These are phyloP conservation scores for Lanzia echinophila DNA, from an alignment of 2,329 filamentous ascomycete genomes.

Conservation along the genomic window DNA sequence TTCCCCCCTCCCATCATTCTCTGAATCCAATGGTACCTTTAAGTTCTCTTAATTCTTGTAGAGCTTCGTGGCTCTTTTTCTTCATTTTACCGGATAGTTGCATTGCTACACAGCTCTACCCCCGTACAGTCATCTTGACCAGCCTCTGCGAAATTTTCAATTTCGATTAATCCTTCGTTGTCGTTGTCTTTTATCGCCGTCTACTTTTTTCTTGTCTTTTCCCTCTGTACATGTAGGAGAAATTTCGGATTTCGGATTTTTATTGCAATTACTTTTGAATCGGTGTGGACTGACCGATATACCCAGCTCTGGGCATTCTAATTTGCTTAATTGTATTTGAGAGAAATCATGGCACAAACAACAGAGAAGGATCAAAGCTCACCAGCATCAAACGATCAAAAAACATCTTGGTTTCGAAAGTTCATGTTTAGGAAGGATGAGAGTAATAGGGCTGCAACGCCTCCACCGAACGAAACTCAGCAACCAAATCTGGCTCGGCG, in stretches of 20 bases:
- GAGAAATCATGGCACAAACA: constrained; percentile 15
- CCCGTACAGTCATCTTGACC: constrained; percentile 15
- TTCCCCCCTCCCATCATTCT: background rate
- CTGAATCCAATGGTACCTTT: constrained; percentile 25
- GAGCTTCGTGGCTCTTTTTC: constrained; percentile 22
- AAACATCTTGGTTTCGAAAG: constrained; percentile 28
- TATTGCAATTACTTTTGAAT: background rate
- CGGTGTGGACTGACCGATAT: background rate
- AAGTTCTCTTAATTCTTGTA: constrained; percentile 16
- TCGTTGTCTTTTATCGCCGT: background rate
- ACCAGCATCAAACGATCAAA: constrained; percentile 25
- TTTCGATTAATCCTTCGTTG: background rate
- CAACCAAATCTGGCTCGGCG: constrained; percentile 25
- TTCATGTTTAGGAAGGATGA: constrained; percentile 27
- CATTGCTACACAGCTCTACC: constrained; percentile 17
- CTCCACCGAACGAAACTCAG: constrained; percentile 14
- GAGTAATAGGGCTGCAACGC: constrained; percentile 10
- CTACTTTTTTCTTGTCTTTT: background rate
- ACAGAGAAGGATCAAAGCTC: constrained; percentile 22
- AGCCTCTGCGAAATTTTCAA: constrained; percentile 6
- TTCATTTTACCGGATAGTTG: constrained; percentile 21
- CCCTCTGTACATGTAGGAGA: constrained; percentile 4
- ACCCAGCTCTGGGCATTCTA: constrained; percentile 4
- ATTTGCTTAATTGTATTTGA: background rate
- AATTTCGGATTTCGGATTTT: background rate